Evolutionary conservation across 1,139 yeast genomes (phyloP), one percentile per base, ranked within the genome.

Genomic region (Pichia sp.): DNA sequence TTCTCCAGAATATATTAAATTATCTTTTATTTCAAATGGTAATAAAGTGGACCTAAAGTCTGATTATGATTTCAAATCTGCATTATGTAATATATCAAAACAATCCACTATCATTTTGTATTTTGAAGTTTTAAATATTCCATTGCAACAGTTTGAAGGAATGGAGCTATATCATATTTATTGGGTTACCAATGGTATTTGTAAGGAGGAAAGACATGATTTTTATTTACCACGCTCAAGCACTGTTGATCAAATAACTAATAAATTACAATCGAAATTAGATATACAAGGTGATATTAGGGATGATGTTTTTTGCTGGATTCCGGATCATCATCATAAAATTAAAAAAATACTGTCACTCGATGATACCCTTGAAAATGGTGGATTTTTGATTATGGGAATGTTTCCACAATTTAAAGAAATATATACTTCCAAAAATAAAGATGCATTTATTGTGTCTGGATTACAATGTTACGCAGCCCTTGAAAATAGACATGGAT

Each of bases 391-490:
- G 25, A 53, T 59, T 25, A 48, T 59, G 24, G 65, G 75, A 30
- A 54, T 62, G 25, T 60, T 67, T 38, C 77, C 75, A 0, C 69
- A 65, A 37, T 71, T 64, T 46, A 53, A 57, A 26, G 62, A 58
- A 20, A 39, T 55, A 39, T 43, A 32, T n/a, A 36, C 42, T 10
- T 30, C 32, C 11, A 12, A 8, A 3, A 30, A 42, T 39, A 54
- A 50, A 24, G 50, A 58, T 11, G 49, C 56, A 4, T 41, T 42
- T 35, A 34, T 76, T 31, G 67, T 76, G 6, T 61, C 71, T 20
- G 82, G 80, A 52, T 75, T 80, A 59, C 97, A 92, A 59, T 92
- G 82, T 66, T 76, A 82, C 61, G 85, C 82, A 55, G 87, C 80
- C 40, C 73, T 82, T 23, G 72, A 71, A 38, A 76, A 80, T 52